phyloP scores from a whole-genome alignment of 805 yeast genomes.

The Yamadazyma insecticola region DNA sequence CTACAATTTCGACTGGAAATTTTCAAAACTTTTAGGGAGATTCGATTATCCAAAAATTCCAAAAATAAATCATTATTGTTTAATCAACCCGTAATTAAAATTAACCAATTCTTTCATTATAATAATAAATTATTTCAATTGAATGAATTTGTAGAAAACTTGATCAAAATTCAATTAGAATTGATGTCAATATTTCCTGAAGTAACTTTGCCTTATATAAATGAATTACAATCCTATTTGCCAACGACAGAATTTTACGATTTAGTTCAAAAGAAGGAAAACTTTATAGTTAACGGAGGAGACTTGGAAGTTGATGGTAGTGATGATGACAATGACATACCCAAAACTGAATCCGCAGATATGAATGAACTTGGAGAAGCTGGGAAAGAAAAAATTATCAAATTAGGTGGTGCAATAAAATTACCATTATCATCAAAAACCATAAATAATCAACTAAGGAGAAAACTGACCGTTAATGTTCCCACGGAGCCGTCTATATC shows the following conservation, averaged over 20 bases:
- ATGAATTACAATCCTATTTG: conserved; percentile 15
- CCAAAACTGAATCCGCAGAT: conserved; percentile 5
- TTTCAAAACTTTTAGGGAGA: conserved; percentile 23
- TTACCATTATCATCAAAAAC: conserved; percentile 27
- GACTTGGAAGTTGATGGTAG: conserved; percentile 13
- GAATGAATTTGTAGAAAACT: conserved; percentile 24
- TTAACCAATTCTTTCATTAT: conserved; percentile 23
- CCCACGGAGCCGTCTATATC: no score
- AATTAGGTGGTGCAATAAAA: conserved; percentile 24
- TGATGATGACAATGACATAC: conserved; percentile 5
- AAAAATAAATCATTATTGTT: conserved; percentile 12
- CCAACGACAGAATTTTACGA: conserved; percentile 22
- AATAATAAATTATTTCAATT: conserved; percentile 22
- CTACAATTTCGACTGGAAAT: conserved; percentile 17
- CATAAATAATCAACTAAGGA: conserved; percentile 20
- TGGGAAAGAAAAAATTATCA: conserved; percentile 23
- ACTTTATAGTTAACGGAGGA: conserved; percentile 18
- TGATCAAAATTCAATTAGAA: conserved; percentile 19
- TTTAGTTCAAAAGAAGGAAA: conserved; percentile 30
- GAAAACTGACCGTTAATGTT: no score
- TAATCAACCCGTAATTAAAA: conserved; percentile 23
- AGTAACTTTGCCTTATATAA: conserved; percentile 20
- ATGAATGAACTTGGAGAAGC: conserved; percentile 8
- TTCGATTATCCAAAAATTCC: conserved; percentile 12
- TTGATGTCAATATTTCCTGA: conserved; percentile 16